Conservation (phyloP, 2,329 filamentous ascomycete genomes). For the Aureobasidium sp. region DNA sequence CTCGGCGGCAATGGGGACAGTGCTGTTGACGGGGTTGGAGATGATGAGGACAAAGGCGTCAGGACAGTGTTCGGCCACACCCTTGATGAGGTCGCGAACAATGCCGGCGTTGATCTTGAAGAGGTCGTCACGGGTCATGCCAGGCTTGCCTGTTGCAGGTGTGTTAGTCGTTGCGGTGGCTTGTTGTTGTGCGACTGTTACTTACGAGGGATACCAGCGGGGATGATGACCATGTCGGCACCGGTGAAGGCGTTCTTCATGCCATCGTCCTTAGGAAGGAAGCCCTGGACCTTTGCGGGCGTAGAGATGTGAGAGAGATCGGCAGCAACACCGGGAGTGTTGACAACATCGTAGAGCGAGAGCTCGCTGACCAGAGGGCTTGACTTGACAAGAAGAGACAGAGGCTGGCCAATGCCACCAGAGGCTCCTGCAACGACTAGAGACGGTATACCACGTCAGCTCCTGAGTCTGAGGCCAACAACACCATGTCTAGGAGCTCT, state of each 20-base stretch:
- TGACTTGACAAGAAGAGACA: constrained; percentile 93
- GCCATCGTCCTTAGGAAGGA: constrained; percentile 76
- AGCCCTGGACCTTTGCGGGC: constrained; percentile 77
- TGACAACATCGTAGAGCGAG: constrained; percentile 97
- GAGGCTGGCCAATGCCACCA: constrained; percentile 91
- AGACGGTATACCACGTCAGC: not conserved
- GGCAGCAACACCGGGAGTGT: constrained; percentile 90
- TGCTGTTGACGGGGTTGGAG: constrained; percentile 99
- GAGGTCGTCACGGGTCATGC: constrained; percentile 98
- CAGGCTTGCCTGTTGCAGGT: constrained; percentile 73
- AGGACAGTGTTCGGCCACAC: constrained; percentile 77
- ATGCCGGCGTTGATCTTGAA: constrained; percentile 99
- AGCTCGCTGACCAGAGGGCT: constrained; percentile 85
- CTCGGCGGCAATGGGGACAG: constrained; percentile 94
- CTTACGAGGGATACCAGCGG: constrained; percentile 89
- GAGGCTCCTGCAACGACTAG: constrained; percentile 81
- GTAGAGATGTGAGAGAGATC: constrained; percentile 98
- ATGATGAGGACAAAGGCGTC: constrained; percentile 96
- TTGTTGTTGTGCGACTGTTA: not conserved
- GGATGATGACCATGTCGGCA: constrained; percentile 94
- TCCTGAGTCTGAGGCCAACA: not conserved
- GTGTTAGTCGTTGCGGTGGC: not conserved
- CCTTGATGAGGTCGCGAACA: constrained; percentile 86
- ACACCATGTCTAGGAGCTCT: not conserved
- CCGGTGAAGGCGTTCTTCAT: constrained; percentile 83